A percentile compares a stretch with the other conserved stretches of the same genome.
Conservation (phyloP, 129 eudicot genomes). For the Flaveria linearis region DNA sequence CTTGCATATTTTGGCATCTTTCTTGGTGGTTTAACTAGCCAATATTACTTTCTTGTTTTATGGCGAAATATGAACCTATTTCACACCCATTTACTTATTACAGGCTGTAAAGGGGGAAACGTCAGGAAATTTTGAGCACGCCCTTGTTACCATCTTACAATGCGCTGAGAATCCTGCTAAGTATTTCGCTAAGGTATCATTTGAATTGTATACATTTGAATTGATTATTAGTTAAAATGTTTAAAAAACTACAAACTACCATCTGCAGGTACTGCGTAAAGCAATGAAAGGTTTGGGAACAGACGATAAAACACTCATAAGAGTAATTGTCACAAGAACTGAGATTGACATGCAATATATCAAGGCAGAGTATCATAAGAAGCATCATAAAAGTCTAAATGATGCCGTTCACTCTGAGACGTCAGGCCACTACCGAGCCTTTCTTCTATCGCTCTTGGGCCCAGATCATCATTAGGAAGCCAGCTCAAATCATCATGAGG, state of each 20-base stretch:
- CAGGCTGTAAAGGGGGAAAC: conserved; percentile 90
- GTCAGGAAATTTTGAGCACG: conserved; percentile 70
- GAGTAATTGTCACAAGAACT: conserved; percentile 78
- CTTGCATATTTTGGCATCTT: background rate
- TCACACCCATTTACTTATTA: background rate
- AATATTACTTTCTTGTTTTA: background rate
- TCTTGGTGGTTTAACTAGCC: conserved; percentile 3
- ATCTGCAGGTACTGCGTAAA: conserved; percentile 57
- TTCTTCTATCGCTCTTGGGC: conserved; percentile 82
- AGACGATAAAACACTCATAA: conserved; percentile 54
- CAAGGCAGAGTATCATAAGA: conserved; percentile 77
- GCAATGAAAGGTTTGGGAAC: conserved; percentile 98
- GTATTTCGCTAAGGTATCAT: conserved; percentile 86
- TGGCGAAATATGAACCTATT: background rate
- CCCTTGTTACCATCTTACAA: conserved; percentile 62
- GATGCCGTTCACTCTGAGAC: conserved; percentile 88
- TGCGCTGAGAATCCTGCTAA: conserved; percentile 81
- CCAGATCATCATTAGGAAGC: conserved; percentile 39
- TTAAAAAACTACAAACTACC: background rate
- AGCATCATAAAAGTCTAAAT: conserved; percentile 58
- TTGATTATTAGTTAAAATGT: background rate
- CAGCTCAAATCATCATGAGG: conserved; percentile 44
- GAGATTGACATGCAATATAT: conserved; percentile 90
- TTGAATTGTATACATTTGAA: background rate
- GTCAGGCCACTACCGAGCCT: conserved; percentile 63